Percentiles rank a stretch among this genome's conserved stretches.
Evolutionary conservation across 2,329 filamentous ascomycete species (phyloP).

Genomic region (Fusarium neocosmosporiellum): DNA sequence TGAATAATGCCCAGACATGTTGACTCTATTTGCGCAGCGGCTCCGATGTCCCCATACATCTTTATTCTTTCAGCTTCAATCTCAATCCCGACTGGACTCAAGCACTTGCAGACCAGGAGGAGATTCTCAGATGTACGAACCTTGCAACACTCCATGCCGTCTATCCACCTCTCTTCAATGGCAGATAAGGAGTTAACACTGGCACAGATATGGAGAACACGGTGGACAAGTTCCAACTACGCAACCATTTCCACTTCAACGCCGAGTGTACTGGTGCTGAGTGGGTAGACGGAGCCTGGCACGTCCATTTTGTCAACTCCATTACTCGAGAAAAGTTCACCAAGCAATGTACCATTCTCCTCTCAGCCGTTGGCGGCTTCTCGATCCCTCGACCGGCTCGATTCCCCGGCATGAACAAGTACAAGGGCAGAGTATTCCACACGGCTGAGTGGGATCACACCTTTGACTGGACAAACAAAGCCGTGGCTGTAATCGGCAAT

Average conservation of each 20-base stretch:
- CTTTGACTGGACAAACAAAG: slow-evolving; percentile 49
- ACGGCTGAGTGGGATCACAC: slow-evolving; percentile 52
- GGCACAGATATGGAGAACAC: slow-evolving; percentile 28
- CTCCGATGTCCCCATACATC: slow-evolving; percentile 39
- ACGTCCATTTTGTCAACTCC: slow-evolving; percentile 32
- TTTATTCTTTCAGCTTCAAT: slow-evolving; percentile 57
- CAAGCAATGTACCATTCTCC: slow-evolving; percentile 30
- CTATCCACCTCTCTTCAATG: background rate
- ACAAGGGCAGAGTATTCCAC: slow-evolving; percentile 50
- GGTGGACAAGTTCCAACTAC: slow-evolving; percentile 38
- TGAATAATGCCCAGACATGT: no score
- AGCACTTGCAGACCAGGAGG: slow-evolving; percentile 47
- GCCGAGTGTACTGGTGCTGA: slow-evolving; percentile 37
- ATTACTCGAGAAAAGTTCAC: slow-evolving; percentile 29
- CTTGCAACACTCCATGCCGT: background rate
- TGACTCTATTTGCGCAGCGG: slow-evolving; percentile 1
- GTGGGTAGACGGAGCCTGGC: slow-evolving; percentile 36
- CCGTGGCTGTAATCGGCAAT: slow-evolving; percentile 50
- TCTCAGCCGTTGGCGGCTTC: slow-evolving; percentile 46
- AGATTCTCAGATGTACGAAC: slow-evolving; percentile 48
- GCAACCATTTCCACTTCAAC: slow-evolving; percentile 34
- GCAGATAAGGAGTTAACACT: background rate
- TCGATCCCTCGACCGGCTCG: slow-evolving; percentile 38
- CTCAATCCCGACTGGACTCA: slow-evolving; percentile 53
- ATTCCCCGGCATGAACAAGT: slow-evolving; percentile 47